Evolutionary conservation across 1,139 yeast species (phyloP), one percentile per base, ranked within the genome.

Genomic region (Chernovozyma aurita): DNA sequence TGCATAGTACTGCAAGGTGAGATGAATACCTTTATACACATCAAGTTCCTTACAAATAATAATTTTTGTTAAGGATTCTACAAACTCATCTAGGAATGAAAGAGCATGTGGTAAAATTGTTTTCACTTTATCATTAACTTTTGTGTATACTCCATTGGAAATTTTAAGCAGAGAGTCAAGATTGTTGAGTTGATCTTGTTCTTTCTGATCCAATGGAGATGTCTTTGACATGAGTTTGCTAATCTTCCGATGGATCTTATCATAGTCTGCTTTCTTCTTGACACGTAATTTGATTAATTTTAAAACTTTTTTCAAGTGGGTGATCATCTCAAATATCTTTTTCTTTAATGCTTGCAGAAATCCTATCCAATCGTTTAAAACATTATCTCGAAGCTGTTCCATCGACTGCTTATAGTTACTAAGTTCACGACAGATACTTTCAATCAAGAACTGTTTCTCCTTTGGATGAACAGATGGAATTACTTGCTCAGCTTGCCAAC

Each of bases 31-130:
- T 15, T 54, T 47, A 36, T 55, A 59, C 3, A 67, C 57, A 13
- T 58, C 59, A 17, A 50, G 33, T 38, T 67, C 61, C 46, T 65
- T 53, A 49, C 61, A 53, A 40, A 71, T 22, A 34, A 57, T 41
- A 46, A 59, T 55, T 37, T 65, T 57, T 4, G 73, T 55, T 11
- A 75, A 41, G 32, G 59, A 57, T 32, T 67, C 74, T 13, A 77
- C 56, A 43, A 76, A 76, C 50, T 78, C 82, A 24, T 77, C 77
- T 39, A 77, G 52, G 29, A 67, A 59, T 6, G 63, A 52, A 34
- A 74, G 52, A 3, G 70, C 57, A 40, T 68, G 73, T 2, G 84
- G 84, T 17, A 77, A 57, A 3, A 62, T 48, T 4, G 65, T 36
- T 37, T 61, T 62, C 13, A 68, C 51, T 41, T 70, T 72, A 13